A percentile compares a stretch with the other conserved stretches of the same genome.
Conservation (phyloP, 2,329 filamentous ascomycete genomes). For the Cladosporium sp. region DNA sequence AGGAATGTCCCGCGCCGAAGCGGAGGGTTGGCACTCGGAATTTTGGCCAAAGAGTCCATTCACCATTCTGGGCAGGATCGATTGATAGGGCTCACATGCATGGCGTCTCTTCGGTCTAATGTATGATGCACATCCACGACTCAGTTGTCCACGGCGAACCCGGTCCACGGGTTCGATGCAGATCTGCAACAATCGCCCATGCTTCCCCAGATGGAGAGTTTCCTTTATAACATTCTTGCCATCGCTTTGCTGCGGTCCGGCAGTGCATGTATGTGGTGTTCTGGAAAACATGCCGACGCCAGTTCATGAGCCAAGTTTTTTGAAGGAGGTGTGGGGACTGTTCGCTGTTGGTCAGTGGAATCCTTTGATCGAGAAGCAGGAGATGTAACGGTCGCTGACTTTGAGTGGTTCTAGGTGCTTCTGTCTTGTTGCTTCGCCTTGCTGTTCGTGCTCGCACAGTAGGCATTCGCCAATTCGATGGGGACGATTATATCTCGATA, state of each 20-base stretch:
- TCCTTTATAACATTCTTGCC: background rate
- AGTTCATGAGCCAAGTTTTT: slow-evolving; percentile 26
- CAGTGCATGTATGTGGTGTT: background rate
- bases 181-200: background rate
- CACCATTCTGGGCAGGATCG: background rate
- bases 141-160: background rate
- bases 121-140: background rate
- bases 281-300: background rate
- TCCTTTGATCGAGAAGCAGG: background rate
- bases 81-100: background rate
- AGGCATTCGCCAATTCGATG: slow-evolving; percentile 40
- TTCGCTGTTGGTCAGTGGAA: slow-evolving; percentile 34
- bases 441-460: slow-evolving; percentile 41
- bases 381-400: background rate
- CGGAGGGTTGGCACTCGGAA: background rate
- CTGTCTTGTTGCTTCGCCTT: slow-evolving; percentile 38
- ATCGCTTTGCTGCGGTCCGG: background rate
- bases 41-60: background rate
- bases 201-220: background rate
- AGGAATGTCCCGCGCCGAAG: background rate
- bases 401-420: slow-evolving; percentile 9
- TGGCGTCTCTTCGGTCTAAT: background rate
- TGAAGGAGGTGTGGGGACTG: slow-evolving; percentile 28
- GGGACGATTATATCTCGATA: slow-evolving; percentile 43
- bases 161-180: background rate